These are phyloP conservation scores for Leishmania aethiopica DNA, from an alignment of 208 protist genomes.

Conservation along the genomic window DNA sequence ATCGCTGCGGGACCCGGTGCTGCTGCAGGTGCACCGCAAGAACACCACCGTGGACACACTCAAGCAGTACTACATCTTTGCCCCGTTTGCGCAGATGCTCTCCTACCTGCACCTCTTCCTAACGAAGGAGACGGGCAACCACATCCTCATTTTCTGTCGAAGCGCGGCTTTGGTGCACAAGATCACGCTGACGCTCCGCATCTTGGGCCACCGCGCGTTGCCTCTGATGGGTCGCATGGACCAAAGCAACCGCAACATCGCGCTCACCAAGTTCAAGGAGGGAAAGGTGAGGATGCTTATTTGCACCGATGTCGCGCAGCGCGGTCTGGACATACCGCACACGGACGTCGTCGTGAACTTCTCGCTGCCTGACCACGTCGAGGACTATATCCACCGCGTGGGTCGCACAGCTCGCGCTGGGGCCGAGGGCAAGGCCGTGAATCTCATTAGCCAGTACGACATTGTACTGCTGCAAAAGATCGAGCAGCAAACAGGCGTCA, in stretches of 20 bases:
- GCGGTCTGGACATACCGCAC: slow-evolving; percentile 98
- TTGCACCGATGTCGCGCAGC: slow-evolving; percentile 93
- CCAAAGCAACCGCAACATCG: slow-evolving; percentile 90
- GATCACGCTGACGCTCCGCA: slow-evolving; percentile 89
- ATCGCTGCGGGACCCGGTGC: slow-evolving; percentile 96
- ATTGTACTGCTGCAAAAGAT: slow-evolving; percentile 98
- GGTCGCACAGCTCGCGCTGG: slow-evolving; percentile 97
- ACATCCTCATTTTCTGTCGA: slow-evolving; percentile 93
- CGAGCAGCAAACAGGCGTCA: slow-evolving; percentile 95
- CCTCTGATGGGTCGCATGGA: slow-evolving; percentile 94
- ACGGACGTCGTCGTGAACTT: slow-evolving; percentile 99
- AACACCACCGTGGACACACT: slow-evolving; percentile 97
- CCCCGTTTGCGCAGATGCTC: slow-evolving; percentile 94
- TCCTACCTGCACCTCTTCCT: slow-evolving; percentile 90
- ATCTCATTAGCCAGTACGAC: slow-evolving; percentile 97
- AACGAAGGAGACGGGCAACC: slow-evolving; percentile 87
- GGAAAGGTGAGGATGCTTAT: slow-evolving; percentile 91
- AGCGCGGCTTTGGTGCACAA: slow-evolving; percentile 91
- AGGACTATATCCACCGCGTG: slow-evolving; percentile 98
- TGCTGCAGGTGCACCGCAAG: slow-evolving; percentile 96
- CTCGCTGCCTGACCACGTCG: slow-evolving; percentile 95
- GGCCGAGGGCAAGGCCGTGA: slow-evolving; percentile 92
- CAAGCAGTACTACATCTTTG: slow-evolving; percentile 97
- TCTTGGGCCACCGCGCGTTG: slow-evolving; percentile 89
- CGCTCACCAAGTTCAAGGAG: slow-evolving; percentile 90